Percentiles rank a stretch among this genome's conserved stretches.
Conservation (phyloP, 371 early-diverging fungal genomes). For the Gilbertella persicaria region DNA sequence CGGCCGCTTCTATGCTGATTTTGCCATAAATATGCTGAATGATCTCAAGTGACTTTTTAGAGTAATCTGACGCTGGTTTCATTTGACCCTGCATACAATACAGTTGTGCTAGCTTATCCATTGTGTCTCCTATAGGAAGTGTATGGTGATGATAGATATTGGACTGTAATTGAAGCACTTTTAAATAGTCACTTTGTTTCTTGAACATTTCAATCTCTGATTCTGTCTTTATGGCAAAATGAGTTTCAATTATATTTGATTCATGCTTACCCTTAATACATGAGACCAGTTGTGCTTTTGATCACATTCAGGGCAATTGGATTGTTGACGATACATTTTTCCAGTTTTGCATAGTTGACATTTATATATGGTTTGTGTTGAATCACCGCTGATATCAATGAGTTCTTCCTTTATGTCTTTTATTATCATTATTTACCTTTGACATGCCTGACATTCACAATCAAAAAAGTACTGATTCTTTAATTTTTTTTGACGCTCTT, state of each 20-base stretch:
- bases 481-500: constrained; percentile 18
- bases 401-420: neutral
- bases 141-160: constrained; percentile 17
- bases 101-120: constrained; percentile 23
- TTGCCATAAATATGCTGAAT: constrained; percentile 23
- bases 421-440: constrained; percentile 10
- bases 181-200: constrained; percentile 3
- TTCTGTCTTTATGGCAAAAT: constrained; percentile 10
- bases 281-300: constrained; percentile 7
- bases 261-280: constrained; percentile 13
- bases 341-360: constrained; percentile 22
- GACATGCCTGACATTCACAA: constrained; percentile 31
- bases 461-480: constrained; percentile 30
- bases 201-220: constrained; percentile 1
- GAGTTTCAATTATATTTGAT: neutral
- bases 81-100: constrained; percentile 12
- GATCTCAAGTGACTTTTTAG: constrained; percentile 20
- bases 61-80: constrained; percentile 14
- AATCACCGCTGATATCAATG: neutral
- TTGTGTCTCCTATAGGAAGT: constrained; percentile 21
- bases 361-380: constrained; percentile 13
- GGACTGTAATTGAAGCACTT: constrained; percentile 12
- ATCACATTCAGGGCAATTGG: constrained; percentile 15
- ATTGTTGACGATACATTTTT: constrained; percentile 11
- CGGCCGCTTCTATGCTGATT: constrained; percentile 31